Conservation (phyloP, 2,329 filamentous ascomycete species). For the Grosmannia penicillata region DNA sequence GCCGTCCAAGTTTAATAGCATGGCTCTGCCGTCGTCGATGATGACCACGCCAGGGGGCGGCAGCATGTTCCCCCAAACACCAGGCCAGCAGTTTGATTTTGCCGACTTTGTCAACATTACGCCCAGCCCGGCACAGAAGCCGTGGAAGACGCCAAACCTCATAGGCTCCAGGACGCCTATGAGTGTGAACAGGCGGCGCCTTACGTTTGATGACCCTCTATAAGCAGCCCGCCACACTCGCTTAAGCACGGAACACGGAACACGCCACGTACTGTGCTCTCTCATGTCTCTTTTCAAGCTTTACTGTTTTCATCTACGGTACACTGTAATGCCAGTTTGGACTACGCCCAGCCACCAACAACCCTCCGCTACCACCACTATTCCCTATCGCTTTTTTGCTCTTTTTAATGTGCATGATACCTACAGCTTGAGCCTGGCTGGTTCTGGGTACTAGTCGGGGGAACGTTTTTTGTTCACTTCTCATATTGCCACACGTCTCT, state of each 20-base stretch:
- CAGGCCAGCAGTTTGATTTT: constrained; percentile 77
- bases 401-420: constrained; percentile 8
- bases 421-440: constrained; percentile 9
- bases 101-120: constrained; percentile 96
- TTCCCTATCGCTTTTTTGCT: neutral
- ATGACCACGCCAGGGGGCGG: constrained; percentile 72
- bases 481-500: neutral
- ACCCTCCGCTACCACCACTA: neutral
- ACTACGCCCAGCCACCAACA: neutral
- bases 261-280: neutral
- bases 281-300: neutral
- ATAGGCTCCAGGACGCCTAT: constrained; percentile 33
- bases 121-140: constrained; percentile 80
- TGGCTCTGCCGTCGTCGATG: constrained; percentile 64
- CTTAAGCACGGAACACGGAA: too few species aligned
- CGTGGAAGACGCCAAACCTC: constrained; percentile 67
- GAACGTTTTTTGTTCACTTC: constrained; percentile 1
- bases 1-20: constrained; percentile 51
- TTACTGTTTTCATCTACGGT: neutral
- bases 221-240: too few species aligned
- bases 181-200: constrained; percentile 55
- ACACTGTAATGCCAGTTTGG: constrained; percentile 10
- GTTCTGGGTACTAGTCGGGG: constrained; percentile 8
- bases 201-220: constrained; percentile 60
- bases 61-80: constrained; percentile 59